These are phyloP conservation scores for Candida xyloterini DNA, from an alignment of 805 yeast species.

Conservation along the genomic window DNA sequence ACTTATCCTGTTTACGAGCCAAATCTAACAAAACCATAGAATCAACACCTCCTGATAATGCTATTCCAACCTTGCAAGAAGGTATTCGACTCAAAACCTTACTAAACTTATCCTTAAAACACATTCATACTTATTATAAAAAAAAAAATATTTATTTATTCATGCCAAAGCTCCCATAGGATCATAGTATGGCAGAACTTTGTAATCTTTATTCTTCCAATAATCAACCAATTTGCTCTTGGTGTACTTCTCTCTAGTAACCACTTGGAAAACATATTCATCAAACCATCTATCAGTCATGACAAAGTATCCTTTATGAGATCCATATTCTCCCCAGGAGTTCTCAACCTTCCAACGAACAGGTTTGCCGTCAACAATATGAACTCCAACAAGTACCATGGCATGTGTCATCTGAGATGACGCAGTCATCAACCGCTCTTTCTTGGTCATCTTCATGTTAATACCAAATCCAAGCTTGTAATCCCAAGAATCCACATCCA, in stretches of 20 bases:
- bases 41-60: constrained; percentile 81
- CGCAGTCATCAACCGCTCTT: constrained; percentile 33
- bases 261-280: constrained; percentile 73
- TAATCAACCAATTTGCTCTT: constrained; percentile 38
- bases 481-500: constrained; percentile 71
- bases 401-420: constrained; percentile 85
- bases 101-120: constrained; percentile 1
- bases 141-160: background rate
- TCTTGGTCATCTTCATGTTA: constrained; percentile 33
- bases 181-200: constrained; percentile 65
- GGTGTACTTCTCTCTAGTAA: constrained; percentile 37
- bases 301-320: constrained; percentile 65
- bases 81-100: background rate
- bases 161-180: constrained; percentile 75
- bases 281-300: constrained; percentile 76
- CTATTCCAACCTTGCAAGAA: constrained; percentile 33
- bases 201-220: constrained; percentile 47
- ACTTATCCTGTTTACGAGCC: constrained; percentile 25
- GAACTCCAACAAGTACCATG: constrained; percentile 82
- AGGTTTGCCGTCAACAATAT: constrained; percentile 57
- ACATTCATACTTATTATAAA: constrained; percentile 4
- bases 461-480: constrained; percentile 55
- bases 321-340: constrained; percentile 75
- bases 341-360: constrained; percentile 74
- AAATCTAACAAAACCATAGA: constrained; percentile 67